These are phyloP conservation scores for Ceratocystis diversiconidia DNA, from an alignment of 2,329 filamentous ascomycete species.

Conservation along the genomic window DNA sequence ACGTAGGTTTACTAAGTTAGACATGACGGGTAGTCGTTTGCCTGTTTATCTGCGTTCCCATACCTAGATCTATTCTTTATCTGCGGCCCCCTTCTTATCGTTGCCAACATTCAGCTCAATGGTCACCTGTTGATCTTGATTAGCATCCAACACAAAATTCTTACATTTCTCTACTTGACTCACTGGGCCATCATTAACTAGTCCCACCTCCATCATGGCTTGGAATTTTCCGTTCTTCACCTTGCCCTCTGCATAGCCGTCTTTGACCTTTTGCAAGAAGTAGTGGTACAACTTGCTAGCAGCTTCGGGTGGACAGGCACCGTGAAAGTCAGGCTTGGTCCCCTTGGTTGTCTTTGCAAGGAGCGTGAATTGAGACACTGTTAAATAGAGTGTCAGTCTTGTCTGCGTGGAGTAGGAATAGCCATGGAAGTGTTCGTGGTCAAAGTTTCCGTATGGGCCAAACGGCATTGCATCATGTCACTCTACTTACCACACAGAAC, in stretches of 20 bases:
- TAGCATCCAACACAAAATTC: background rate
- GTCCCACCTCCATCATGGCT: slow-evolving; percentile 94
- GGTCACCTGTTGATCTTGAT: slow-evolving; percentile 17
- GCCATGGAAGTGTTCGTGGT: no score
- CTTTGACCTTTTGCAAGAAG: slow-evolving; percentile 64
- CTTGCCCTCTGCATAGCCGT: slow-evolving; percentile 54
- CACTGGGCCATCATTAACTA: slow-evolving; percentile 74
- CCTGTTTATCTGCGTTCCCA: no score
- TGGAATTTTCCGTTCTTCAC: slow-evolving; percentile 96
- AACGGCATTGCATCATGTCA: background rate
- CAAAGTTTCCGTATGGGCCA: no score
- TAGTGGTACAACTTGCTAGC: slow-evolving; percentile 70
- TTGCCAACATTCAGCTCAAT: slow-evolving; percentile 19
- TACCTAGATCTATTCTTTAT: background rate
- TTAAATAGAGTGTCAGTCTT: background rate
- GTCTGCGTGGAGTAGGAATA: no score
- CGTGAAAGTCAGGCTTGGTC: slow-evolving; percentile 88
- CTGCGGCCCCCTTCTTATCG: slow-evolving; percentile 5
- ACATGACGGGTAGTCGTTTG: no score
- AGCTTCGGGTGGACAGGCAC: slow-evolving; percentile 62
- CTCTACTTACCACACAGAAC: slow-evolving; percentile 65
- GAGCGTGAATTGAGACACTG: slow-evolving; percentile 94
- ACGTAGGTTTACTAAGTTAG: no score
- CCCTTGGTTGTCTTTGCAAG: slow-evolving; percentile 90
- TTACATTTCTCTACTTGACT: slow-evolving; percentile 19